A percentile compares a stretch with the other conserved stretches of the same genome.
Evolutionary conservation across 2,329 filamentous ascomycete genomes (phyloP).

Genomic region (Pseudogymnoascus sp.): DNA sequence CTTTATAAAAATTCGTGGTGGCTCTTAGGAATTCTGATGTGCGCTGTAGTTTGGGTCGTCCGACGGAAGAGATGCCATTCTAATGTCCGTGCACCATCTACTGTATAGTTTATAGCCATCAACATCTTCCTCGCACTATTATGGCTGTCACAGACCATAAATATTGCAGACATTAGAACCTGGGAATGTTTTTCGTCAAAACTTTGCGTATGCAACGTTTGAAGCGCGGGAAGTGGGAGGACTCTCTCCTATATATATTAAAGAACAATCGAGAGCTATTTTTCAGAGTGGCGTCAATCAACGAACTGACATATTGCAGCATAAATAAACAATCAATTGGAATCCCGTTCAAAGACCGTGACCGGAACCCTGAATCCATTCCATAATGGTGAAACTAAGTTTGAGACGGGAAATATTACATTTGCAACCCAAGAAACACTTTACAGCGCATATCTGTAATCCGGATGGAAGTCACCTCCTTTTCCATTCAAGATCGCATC

Average conservation of each 20-base stretch:
- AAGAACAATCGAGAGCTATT: slow-evolving; percentile 22
- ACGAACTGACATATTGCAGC: slow-evolving; percentile 27
- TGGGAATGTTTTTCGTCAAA: slow-evolving; percentile 21
- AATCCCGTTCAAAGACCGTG: slow-evolving; percentile 20
- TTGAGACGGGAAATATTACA: neutral
- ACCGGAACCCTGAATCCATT: too few species aligned
- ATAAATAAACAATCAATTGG: slow-evolving; percentile 30
- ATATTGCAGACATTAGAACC: slow-evolving; percentile 15
- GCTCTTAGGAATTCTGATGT: too few species aligned
- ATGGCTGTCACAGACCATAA: slow-evolving; percentile 1
- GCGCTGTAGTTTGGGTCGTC: too few species aligned
- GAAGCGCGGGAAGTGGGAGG: neutral
- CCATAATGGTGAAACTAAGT: neutral
- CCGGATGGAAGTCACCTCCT: slow-evolving; percentile 21
- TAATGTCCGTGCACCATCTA: too few species aligned
- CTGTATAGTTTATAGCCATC: too few species aligned
- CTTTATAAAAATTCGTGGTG: too few species aligned
- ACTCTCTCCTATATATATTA: slow-evolving; percentile 12
- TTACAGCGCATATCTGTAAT: slow-evolving; percentile 20
- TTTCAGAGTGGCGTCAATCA: slow-evolving; percentile 14
- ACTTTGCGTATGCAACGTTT: neutral
- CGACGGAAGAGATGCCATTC: too few species aligned
- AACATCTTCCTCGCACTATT: too few species aligned
- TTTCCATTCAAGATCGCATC: slow-evolving; percentile 18
- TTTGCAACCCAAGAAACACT: neutral